Percentiles rank a stretch among this genome's conserved stretches.
These are phyloP conservation scores for Lachnellula subtilissima DNA, from an alignment of 2,329 filamentous ascomycete species.

Conservation along the genomic window DNA sequence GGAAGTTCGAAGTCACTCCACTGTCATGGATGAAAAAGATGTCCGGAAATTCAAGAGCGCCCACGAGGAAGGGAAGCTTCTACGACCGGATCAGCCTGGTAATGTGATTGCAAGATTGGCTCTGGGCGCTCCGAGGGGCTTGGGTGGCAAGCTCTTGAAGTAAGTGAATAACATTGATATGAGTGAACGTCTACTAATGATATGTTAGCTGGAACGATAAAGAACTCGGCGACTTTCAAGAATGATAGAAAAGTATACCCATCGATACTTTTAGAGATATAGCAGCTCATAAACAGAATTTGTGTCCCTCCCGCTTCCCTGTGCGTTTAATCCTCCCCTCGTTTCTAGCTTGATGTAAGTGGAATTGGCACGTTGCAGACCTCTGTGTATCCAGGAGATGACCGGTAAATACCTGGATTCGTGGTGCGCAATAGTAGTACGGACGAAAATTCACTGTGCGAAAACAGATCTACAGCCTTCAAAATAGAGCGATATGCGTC, in stretches of 20 bases:
- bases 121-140: constrained; percentile 54
- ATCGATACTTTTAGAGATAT: no score
- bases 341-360: no score
- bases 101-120: constrained; percentile 79
- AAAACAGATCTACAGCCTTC: no score
- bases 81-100: constrained; percentile 80
- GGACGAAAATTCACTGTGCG: no score
- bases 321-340: no score
- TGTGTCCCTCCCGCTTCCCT: no score
- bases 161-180: constrained; percentile 38
- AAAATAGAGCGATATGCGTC: no score
- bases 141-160: constrained; percentile 74
- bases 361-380: no score
- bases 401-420: no score
- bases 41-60: constrained; percentile 62
- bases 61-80: constrained; percentile 64
- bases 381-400: no score
- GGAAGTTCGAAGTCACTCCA: constrained; percentile 68
- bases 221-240: constrained; percentile 51
- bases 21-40: constrained; percentile 53
- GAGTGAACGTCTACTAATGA: constrained; percentile 23
- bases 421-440: no score
- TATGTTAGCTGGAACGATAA: constrained; percentile 46
- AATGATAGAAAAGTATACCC: constrained; percentile 11
- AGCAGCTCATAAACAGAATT: no score